Evolutionary conservation across 768 basidiomycete species (phyloP).

Genomic region (Boletus edulis): DNA sequence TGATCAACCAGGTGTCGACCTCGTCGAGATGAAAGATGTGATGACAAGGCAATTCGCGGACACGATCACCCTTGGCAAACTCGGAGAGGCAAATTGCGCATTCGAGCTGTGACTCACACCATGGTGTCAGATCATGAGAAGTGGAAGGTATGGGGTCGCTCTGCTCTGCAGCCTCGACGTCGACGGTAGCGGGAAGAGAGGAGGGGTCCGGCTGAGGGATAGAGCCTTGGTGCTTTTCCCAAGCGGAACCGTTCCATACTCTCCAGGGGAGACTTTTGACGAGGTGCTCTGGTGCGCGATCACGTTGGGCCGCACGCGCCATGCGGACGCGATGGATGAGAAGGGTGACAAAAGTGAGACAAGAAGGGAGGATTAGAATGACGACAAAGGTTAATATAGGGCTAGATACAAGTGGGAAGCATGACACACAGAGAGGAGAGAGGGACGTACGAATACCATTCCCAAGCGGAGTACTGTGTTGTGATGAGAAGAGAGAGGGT

Average conservation of each 20-base stretch:
- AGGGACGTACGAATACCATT: constrained; percentile 80
- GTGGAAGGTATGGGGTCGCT: constrained; percentile 21
- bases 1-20: constrained; percentile 89
- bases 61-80: constrained; percentile 84
- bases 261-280: constrained; percentile 80
- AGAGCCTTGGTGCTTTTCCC: constrained; percentile 67
- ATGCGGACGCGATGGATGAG: constrained; percentile 86
- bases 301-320: constrained; percentile 76
- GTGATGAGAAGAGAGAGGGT: constrained; percentile 77
- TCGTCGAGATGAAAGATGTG: constrained; percentile 95
- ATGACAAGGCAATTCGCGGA: constrained; percentile 89
- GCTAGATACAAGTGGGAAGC: constrained; percentile 35
- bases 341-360: constrained; percentile 85
- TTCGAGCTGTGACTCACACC: constrained; percentile 81
- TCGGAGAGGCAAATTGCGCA: constrained; percentile 92
- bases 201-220: constrained; percentile 28
- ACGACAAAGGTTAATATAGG: constrained; percentile 85
- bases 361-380: constrained; percentile 86
- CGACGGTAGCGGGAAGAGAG: constrained; percentile 20
- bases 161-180: constrained; percentile 39
- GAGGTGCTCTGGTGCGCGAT: constrained; percentile 78
- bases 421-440: constrained; percentile 1
- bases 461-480: constrained; percentile 80
- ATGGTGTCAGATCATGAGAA: constrained; percentile 46
- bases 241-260: constrained; percentile 77